A percentile compares a stretch with the other conserved stretches of the same genome.
Conservation (phyloP, 805 yeast genomes). For the Metschnikowia corniflorae region DNA sequence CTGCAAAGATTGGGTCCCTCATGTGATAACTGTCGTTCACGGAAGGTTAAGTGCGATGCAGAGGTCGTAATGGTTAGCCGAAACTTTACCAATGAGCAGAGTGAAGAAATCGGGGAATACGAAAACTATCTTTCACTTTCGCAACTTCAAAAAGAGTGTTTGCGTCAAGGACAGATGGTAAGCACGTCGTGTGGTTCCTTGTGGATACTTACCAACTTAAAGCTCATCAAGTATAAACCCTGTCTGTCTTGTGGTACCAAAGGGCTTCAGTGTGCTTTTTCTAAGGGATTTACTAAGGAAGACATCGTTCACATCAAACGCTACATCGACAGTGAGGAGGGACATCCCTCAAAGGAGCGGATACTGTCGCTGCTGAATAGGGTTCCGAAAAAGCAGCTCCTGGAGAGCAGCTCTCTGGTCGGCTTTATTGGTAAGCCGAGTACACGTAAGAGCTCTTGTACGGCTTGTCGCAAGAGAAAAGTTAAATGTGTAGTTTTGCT, state of each 20-base stretch:
- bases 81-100: slow-evolving; percentile 3
- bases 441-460: slow-evolving; percentile 36
- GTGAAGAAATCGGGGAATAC: slow-evolving; percentile 11
- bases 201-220: slow-evolving; percentile 24
- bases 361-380: not conserved
- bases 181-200: slow-evolving; percentile 11
- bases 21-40: slow-evolving; percentile 64
- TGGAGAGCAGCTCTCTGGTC: slow-evolving; percentile 3
- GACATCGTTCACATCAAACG: slow-evolving; percentile 45
- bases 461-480: slow-evolving; percentile 40
- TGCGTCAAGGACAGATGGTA: slow-evolving; percentile 17
- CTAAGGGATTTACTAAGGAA: slow-evolving; percentile 64
- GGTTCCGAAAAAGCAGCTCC: slow-evolving; percentile 8
- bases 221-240: slow-evolving; percentile 47
- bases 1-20: slow-evolving; percentile 73
- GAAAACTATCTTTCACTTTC: slow-evolving; percentile 10
- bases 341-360: not conserved
- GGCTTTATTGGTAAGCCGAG: slow-evolving; percentile 1
- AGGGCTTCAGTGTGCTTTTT: slow-evolving; percentile 48
- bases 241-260: slow-evolving; percentile 55
- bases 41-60: slow-evolving; percentile 75
- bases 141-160: slow-evolving; percentile 10
- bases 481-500: slow-evolving; percentile 38
- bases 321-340: slow-evolving; percentile 1
- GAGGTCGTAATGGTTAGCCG: slow-evolving; percentile 44